Conservation (phyloP, 2,329 filamentous ascomycete genomes). For the Sporothrix inflata region DNA sequence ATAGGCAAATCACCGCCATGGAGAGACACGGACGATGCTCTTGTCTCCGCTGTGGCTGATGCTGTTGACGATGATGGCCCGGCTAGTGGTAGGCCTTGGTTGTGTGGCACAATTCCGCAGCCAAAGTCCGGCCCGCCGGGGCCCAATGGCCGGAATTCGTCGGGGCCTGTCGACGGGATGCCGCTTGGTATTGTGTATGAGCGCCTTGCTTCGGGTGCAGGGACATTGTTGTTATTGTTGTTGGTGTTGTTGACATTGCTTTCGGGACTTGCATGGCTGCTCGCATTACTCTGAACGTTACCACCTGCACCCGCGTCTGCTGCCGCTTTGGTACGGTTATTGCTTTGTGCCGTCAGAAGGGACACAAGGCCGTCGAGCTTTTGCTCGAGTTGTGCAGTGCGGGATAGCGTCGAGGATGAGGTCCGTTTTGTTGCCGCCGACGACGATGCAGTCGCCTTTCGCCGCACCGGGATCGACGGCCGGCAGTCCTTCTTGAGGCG, state of each 20-base stretch:
- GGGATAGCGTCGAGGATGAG: slow-evolving; percentile 37
- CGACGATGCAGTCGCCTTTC: slow-evolving; percentile 42
- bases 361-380: slow-evolving; percentile 55
- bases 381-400: slow-evolving; percentile 52
- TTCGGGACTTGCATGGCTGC: background rate
- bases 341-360: slow-evolving; percentile 43
- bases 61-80: background rate
- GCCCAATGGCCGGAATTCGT: slow-evolving; percentile 2
- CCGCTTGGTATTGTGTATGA: background rate
- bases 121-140: slow-evolving; percentile 17
- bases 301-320: slow-evolving; percentile 25
- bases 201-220: background rate
- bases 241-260: background rate
- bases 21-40: background rate
- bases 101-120: slow-evolving; percentile 9
- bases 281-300: slow-evolving; percentile 19
- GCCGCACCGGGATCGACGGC: slow-evolving; percentile 49
- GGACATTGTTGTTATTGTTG: background rate
- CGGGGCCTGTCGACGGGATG: background rate
- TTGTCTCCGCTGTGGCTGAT: slow-evolving; percentile 1
- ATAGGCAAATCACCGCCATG: background rate
- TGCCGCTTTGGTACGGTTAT: slow-evolving; percentile 36
- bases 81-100: background rate
- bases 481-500: slow-evolving; percentile 54
- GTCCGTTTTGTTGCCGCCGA: slow-evolving; percentile 42